These are phyloP conservation scores for Verticillium klebahnii DNA, from an alignment of 2,329 filamentous ascomycete species.

Conservation along the genomic window DNA sequence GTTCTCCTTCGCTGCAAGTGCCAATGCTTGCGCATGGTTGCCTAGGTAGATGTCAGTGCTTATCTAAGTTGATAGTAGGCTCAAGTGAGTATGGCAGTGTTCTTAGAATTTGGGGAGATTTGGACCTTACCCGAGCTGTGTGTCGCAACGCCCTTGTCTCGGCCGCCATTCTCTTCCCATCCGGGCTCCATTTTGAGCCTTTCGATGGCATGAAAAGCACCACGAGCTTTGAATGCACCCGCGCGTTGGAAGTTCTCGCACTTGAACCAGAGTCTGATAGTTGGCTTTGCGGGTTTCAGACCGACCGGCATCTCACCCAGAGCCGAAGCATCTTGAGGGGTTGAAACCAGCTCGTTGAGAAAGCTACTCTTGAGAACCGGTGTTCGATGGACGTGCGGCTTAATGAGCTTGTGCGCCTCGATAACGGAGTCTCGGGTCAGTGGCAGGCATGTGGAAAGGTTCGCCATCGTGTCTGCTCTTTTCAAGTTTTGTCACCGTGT, in stretches of 20 bases:
- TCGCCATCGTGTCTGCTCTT: conserved; percentile 33
- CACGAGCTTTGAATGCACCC: conserved; percentile 91
- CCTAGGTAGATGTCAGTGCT: conserved; percentile 43
- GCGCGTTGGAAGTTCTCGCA: conserved; percentile 90
- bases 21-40: conserved; percentile 90
- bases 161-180: conserved; percentile 54
- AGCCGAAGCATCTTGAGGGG: conserved; percentile 51
- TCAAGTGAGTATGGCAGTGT: no score
- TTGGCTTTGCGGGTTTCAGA: conserved; percentile 55
- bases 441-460: conserved; percentile 45
- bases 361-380: conserved; percentile 73
- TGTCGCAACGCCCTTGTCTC: conserved; percentile 72
- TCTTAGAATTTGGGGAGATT: conserved; percentile 73
- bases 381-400: conserved; percentile 67
- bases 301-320: conserved; percentile 51
- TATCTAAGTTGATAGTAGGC: conserved; percentile 25
- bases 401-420: conserved; percentile 63
- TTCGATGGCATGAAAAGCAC: conserved; percentile 81
- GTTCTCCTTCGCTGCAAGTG: conserved; percentile 73
- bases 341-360: conserved; percentile 69
- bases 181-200: conserved; percentile 60
- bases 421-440: conserved; percentile 63
- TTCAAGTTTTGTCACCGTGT: not conserved
- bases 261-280: conserved; percentile 81
- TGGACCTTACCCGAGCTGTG: conserved; percentile 55